Evolutionary conservation across 169 alveolate genomes (phyloP).

Genomic region (Plasmodium vinckei): DNA sequence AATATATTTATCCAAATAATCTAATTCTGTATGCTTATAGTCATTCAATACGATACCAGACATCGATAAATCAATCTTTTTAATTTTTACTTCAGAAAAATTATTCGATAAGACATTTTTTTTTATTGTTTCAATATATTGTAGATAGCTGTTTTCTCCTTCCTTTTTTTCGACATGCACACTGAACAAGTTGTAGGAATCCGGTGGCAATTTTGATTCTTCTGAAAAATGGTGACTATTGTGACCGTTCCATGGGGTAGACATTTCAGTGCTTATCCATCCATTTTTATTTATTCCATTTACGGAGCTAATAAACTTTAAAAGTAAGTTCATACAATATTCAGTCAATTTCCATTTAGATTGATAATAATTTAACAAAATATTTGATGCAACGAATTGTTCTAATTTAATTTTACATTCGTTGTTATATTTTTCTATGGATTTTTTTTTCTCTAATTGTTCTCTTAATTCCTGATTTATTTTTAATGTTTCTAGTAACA

Average conservation of each 20-base stretch:
- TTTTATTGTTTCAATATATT: background rate
- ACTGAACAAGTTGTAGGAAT: background rate
- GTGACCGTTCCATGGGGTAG: background rate
- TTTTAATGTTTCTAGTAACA: conserved; percentile 25
- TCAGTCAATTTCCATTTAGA: conserved; percentile 32
- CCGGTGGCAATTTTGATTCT: background rate
- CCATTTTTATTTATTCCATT: background rate
- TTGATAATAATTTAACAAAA: conserved; percentile 42
- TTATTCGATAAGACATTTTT: background rate
- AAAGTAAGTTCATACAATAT: background rate
- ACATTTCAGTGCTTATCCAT: background rate
- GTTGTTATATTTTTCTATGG: conserved; percentile 24
- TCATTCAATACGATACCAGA: background rate
- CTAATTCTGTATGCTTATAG: background rate
- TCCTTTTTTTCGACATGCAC: background rate
- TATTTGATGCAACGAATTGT: conserved; percentile 12
- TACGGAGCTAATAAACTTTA: conserved; percentile 2
- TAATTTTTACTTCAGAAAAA: background rate
- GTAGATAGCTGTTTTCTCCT: background rate
- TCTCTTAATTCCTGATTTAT: conserved; percentile 30
- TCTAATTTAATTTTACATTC: conserved; percentile 17
- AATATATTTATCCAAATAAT: background rate
- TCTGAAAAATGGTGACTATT: background rate
- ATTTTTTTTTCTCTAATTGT: conserved; percentile 31
- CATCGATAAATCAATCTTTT: background rate